Base-by-base conservation (phyloP, 495 filamentous ascomycete species). In the Penicillium steckii region DNA sequence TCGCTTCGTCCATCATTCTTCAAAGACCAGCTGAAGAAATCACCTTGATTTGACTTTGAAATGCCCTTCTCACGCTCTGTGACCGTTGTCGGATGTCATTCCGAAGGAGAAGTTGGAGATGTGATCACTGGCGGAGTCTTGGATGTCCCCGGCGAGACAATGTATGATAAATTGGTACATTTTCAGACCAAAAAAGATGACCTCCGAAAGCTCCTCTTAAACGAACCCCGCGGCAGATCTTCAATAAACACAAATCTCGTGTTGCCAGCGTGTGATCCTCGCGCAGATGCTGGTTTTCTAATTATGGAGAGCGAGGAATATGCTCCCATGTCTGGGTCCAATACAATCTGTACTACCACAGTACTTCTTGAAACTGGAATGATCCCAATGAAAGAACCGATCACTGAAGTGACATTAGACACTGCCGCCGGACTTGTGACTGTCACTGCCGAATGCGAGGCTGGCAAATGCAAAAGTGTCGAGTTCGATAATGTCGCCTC, bases 281-380 rank as follows among this genome's bases (percentile, higher is more conserved):
- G 48, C 10, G 70, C 70, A 7, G 66, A 71, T 54, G 64, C 62
- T 7, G 70, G 70, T 1, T 71, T 73, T 52, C 18, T 73, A 35
- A 71, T 71, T 45, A 69, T 73, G 65, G 70, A 73, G 44, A 68
- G 64, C 50, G 62, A 73, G 17, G 68, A 73, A 32, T 71, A 69
- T 30, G 52, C 66, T 3, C 62, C 68, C 9, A 73, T 73, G 70
- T 71, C 68, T 3, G 70, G 70, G 3, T 59, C 58, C 2, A 73
- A 73, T 23, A 67, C 55, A 8, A 73, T 73, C 42, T 66, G 58
- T 33, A 69, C 66, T 2, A 52, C 64, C 18, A 71, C 70, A 0
- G 68, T 68, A 13, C 50, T 72, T 13, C 27, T 72, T 37, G 69
- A 72, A 37, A 72, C 64, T 1, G 66, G 67, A 7, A 71, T 72